Conservation (phyloP, 2,329 filamentous ascomycete species). For the Aspergillus jensenii region DNA sequence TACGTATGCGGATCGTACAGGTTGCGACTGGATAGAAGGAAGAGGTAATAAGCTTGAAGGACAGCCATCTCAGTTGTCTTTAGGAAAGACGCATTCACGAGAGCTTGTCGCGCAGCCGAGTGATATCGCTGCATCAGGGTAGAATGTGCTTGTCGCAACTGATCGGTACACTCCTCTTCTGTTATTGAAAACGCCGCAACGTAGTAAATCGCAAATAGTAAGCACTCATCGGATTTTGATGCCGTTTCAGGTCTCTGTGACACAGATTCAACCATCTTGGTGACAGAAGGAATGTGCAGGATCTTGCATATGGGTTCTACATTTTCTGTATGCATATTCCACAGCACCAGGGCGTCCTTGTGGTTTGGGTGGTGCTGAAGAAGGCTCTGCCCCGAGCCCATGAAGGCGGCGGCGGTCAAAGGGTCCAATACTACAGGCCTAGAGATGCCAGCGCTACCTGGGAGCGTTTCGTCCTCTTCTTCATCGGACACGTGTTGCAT, state of each 20-base stretch:
- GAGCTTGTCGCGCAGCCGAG: conserved; percentile 8
- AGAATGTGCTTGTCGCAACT: neutral
- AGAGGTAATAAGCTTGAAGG: conserved; percentile 17
- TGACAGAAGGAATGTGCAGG: conserved; percentile 69
- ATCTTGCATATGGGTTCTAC: conserved; percentile 73
- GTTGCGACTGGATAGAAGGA: conserved; percentile 29
- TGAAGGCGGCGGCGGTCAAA: no score
- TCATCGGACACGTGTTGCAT: no score
- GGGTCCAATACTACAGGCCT: no score
- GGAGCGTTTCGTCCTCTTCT: no score
- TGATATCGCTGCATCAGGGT: conserved; percentile 13
- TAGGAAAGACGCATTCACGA: conserved; percentile 20
- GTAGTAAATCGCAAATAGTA: conserved; percentile 30
- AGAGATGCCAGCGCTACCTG: no score
- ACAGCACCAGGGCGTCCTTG: conserved; percentile 61
- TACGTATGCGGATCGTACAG: conserved; percentile 48
- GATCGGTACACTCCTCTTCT: conserved; percentile 11
- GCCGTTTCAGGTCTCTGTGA: conserved; percentile 35
- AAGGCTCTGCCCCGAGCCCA: neutral
- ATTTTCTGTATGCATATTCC: conserved; percentile 72
- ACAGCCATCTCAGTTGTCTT: conserved; percentile 17
- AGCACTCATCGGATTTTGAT: conserved; percentile 35
- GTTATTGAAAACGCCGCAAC: conserved; percentile 21
- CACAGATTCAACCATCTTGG: conserved; percentile 65
- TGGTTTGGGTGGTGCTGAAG: conserved; percentile 15